Percentiles rank a stretch among this genome's conserved stretches.
phyloP scores from a whole-genome alignment of 768 basidiomycete genomes.

The Hericium rajendrae region DNA sequence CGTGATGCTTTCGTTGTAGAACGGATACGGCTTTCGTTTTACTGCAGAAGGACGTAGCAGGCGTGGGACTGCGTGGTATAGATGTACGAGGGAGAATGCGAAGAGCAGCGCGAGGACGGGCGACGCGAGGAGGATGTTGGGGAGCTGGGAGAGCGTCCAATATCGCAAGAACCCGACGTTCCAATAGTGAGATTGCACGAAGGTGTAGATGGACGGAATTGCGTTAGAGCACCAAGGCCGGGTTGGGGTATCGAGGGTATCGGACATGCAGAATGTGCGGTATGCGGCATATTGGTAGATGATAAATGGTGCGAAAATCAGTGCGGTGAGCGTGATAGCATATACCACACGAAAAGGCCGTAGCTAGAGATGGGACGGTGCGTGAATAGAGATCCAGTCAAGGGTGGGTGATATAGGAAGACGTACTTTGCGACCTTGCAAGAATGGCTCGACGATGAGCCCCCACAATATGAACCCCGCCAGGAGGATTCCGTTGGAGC shows the following conservation, averaged over 20 bases:
- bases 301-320: slow-evolving; percentile 58
- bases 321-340: slow-evolving; percentile 31
- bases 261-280: slow-evolving; percentile 46
- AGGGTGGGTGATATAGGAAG: background rate
- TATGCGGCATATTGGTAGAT: slow-evolving; percentile 65
- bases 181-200: slow-evolving; percentile 86
- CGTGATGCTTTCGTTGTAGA: slow-evolving; percentile 26
- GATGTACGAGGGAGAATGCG: background rate
- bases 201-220: slow-evolving; percentile 68
- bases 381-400: background rate
- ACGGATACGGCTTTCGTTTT: slow-evolving; percentile 5
- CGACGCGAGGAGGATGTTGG: slow-evolving; percentile 75
- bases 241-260: slow-evolving; percentile 12
- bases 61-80: background rate
- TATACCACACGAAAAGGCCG: slow-evolving; percentile 23
- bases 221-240: slow-evolving; percentile 54
- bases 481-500: slow-evolving; percentile 72
- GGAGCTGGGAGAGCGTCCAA: slow-evolving; percentile 75
- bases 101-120: slow-evolving; percentile 55
- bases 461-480: slow-evolving; percentile 77
- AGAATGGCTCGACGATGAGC: slow-evolving; percentile 43
- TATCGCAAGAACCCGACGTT: slow-evolving; percentile 73
- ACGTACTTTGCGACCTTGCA: slow-evolving; percentile 18
- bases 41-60: background rate
- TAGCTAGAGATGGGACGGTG: slow-evolving; percentile 21